Percentiles rank a stretch among this genome's conserved stretches.
Conservation (phyloP, 108 stramenopile species). For the Skeletonema menzelii region DNA sequence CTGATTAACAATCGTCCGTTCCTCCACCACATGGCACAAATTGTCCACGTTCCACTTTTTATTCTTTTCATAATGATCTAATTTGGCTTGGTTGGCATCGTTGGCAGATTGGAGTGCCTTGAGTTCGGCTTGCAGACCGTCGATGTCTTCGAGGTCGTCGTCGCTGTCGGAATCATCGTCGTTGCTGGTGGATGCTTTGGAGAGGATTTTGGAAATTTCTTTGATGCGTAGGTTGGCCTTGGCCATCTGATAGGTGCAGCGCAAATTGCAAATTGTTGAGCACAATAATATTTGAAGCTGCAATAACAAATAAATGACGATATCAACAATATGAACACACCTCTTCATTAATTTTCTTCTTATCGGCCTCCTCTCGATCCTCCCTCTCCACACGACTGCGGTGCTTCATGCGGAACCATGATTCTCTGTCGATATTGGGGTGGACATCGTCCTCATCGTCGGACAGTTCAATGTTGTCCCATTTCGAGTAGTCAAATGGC, state of each 20-base stretch:
- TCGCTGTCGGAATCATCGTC: constrained; percentile 68
- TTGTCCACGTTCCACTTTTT: constrained; percentile 99
- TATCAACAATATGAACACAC: constrained; percentile 33
- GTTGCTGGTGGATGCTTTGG: constrained; percentile 25
- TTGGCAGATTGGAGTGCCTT: constrained; percentile 71
- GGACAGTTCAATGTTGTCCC: constrained; percentile 96
- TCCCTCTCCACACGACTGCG: constrained; percentile 93
- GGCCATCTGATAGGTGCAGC: constrained; percentile 56
- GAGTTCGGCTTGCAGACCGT: constrained; percentile 81
- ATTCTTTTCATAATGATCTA: constrained; percentile 94
- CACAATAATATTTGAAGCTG: background rate
- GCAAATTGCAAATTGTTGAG: background rate
- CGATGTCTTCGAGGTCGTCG: constrained; percentile 86
- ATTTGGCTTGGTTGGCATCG: constrained; percentile 58
- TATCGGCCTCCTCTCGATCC: constrained; percentile 87
- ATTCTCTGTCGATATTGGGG: constrained; percentile 98
- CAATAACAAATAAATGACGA: background rate
- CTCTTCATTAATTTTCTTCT: constrained; percentile 77
- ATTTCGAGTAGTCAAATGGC: constrained; percentile 96
- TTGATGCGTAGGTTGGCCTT: constrained; percentile 82
- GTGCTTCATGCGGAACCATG: constrained; percentile 97
- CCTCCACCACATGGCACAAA: constrained; percentile 92
- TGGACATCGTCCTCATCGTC: constrained; percentile 99
- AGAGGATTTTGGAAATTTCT: constrained; percentile 65
- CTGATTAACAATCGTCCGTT: constrained; percentile 90